Base-by-base conservation (phyloP, 306 rosid species). In the Elaeagnus macrophylla region DNA sequence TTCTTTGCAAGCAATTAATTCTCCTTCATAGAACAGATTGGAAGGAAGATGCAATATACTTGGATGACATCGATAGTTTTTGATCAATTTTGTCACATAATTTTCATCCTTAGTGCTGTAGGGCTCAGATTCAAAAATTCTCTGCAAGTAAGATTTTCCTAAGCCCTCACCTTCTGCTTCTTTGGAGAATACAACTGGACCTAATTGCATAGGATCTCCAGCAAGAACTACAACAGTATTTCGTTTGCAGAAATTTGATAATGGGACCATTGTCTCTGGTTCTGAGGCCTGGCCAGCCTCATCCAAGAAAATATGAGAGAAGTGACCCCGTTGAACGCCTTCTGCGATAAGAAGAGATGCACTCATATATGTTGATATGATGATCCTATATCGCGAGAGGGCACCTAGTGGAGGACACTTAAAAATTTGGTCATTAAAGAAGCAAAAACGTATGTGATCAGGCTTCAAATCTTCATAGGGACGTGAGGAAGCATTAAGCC, bases 261-360 rank as follows among this genome's bases (percentile, higher is more conserved):
- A 53, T 12, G 99, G 86, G 58, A 87, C 75, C 84, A 91, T 68
- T 56, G 85, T 82, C 69, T 91, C 96, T 48, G 96, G 93, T 76
- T 91, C 95, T 11, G 99, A 91, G 65, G 99, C 99, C 68, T 91
- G 99, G 72, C 95, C 95, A 71, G 96, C 89, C 80, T 91, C 99
- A 44, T 91, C 99, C 77, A 91, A 78, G 82, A 91, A 82, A 51
- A 91, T 75, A 67, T 91, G 99, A 63, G 96, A 76, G 71, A 91
- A 87, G 71, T 91, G 89, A 50, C 95, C 96, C 10, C 58, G 88
- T 16, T 12, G 13, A 49, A 91, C 67, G 62, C 67, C 95, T 73
- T 82, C 96, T 8, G 85, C 81, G 65, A 66, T 56, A 62, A 91
- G 83, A 71, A 79, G 81, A 52, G 81, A 54, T 36, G 81, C 86